Conservation (phyloP, 495 filamentous ascomycete genomes). For the Aspergillus funiculosus region DNA sequence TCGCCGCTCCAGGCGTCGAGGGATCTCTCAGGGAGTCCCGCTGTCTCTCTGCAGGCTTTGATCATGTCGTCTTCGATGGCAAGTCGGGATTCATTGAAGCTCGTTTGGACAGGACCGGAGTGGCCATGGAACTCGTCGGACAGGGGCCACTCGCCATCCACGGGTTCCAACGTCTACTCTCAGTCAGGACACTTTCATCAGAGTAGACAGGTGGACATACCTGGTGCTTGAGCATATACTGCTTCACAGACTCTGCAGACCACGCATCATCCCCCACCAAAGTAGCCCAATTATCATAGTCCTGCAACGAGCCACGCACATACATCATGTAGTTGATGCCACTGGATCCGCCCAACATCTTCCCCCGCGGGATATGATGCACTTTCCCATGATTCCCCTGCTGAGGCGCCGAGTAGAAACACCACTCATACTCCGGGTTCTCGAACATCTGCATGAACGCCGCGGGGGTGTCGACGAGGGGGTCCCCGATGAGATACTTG, state of each 20-base stretch:
- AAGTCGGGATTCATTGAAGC: conserved; percentile 24
- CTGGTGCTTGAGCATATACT: conserved; percentile 26
- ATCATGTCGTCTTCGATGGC: conserved; percentile 25
- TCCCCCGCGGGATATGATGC: conserved; percentile 42
- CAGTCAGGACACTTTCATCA: neutral
- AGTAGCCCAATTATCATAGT: conserved; percentile 47
- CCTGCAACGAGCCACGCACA: conserved; percentile 27
- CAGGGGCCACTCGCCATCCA: no score
- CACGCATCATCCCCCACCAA: conserved; percentile 32
- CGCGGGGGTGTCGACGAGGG: conserved; percentile 42
- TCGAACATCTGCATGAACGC: conserved; percentile 39
- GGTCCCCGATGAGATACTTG: conserved; percentile 41
- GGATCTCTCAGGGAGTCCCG: conserved; percentile 18
- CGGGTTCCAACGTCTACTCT: conserved; percentile 14
- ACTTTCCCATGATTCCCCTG: conserved; percentile 17
- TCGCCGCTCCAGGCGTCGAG: conserved; percentile 31
- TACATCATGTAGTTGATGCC: conserved; percentile 46
- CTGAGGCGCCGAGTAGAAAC: conserved; percentile 48
- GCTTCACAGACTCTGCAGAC: conserved; percentile 32
- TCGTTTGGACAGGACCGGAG: conserved; percentile 26
- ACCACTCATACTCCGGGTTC: conserved; percentile 54
- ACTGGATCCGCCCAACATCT: conserved; percentile 53
- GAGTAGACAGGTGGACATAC: neutral
- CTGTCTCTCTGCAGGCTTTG: conserved; percentile 22
- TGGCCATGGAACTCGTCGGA: conserved; percentile 24